Base-by-base conservation (phyloP, 2,329 filamentous ascomycete genomes). In the Fusarium humuli region DNA sequence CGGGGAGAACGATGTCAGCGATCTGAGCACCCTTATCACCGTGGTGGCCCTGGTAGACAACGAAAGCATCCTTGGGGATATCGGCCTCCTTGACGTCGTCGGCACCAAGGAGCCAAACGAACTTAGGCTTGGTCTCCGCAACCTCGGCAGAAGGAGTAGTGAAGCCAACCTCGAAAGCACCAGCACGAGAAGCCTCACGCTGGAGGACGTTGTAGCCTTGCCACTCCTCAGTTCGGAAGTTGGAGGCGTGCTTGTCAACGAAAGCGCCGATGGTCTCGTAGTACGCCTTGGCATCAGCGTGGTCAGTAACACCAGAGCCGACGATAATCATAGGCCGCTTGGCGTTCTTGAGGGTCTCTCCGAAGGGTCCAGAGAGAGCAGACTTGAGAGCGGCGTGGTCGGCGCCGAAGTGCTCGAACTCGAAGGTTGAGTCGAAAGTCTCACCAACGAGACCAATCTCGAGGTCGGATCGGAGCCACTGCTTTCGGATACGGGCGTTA, bases 151-250 rank as follows among this genome's bases (percentile, higher is more conserved):
- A 97, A 50, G 94, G 93, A 16, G 94, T 91, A 37, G 93, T 93
- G 83, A 98, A 99, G 77, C 96, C 96, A 75, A 99, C 90, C 83
- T 99, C 96, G 79, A 94, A 99, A 66, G 96, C 96, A 79, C 94
- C 96, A 40, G 92, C 92, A 74, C 95, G 91, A 67, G 96, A 98
- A 64, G 96, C 96, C 68, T 94, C 92, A 71, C 95, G 91, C 83
- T 99, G 96, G 55, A 99, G 90, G 66, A 99, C 90, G 80, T 98
- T 99, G 87, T 95, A 99, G 65, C 95, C 96, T 80, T 97, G 96
- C 94, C 97, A 98, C 81, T 97, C 94, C 20, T 90, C 84, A 8
- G 93, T 97, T 77, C 88, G 84, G 86, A 99, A 98, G 84, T 91
- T 97, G 74, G 88, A 85, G 70, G 94, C 90, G 82, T 98, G 91